These are phyloP conservation scores for Irpex sp. DNA, from an alignment of 1,284 basidiomycete genomes.

Conservation along the genomic window DNA sequence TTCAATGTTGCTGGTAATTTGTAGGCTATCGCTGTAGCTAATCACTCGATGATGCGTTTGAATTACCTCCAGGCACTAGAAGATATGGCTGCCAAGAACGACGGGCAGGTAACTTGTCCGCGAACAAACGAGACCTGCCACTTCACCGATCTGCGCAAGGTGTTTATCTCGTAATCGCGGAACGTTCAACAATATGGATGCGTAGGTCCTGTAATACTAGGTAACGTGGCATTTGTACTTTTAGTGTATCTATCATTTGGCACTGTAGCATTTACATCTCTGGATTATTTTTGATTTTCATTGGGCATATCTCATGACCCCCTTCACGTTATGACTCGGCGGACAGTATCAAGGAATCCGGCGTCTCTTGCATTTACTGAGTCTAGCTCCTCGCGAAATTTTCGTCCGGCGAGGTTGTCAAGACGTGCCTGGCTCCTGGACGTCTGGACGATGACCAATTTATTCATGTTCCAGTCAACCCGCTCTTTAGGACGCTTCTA, in stretches of 20 bases:
- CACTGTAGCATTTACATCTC: conserved; percentile 6
- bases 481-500: no score
- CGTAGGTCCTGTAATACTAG: not conserved
- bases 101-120: conserved; percentile 79
- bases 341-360: not conserved
- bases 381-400: not conserved
- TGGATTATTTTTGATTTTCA: not conserved
- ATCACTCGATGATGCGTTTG: not conserved
- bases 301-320: no score
- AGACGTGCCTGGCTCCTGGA: not conserved
- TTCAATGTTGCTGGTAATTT: not conserved
- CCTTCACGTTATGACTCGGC: not conserved
- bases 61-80: conserved; percentile 60
- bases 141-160: conserved; percentile 74
- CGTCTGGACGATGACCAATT: no score
- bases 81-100: conserved; percentile 78
- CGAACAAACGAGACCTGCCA: conserved; percentile 65
- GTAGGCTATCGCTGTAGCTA: not conserved
- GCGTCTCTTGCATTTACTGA: not conserved
- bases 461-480: no score
- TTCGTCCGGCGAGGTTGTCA: not conserved
- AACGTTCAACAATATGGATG: not conserved
- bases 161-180: conserved; percentile 68
- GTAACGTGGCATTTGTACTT: conserved; percentile 2
- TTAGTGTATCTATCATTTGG: conserved; percentile 5